A percentile compares a stretch with the other conserved stretches of the same genome.
Evolutionary conservation across 495 filamentous ascomycete genomes (phyloP).

Genomic region (Neurospora sp.): DNA sequence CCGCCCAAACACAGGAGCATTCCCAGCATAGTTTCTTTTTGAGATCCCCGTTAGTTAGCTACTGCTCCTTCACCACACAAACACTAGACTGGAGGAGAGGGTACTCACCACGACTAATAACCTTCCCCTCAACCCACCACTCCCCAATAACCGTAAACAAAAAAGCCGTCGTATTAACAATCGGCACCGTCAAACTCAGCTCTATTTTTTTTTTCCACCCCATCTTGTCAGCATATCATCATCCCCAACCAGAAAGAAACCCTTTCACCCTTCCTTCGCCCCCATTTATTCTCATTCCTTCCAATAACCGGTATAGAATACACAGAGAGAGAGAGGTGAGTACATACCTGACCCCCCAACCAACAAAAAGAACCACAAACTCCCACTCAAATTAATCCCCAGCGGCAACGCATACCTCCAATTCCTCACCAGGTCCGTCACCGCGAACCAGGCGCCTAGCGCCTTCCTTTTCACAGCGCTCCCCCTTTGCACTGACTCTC

Average conservation of each 20-base stretch:
- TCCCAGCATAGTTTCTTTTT: conserved; percentile 74
- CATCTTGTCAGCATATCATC: background rate
- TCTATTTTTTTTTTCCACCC: conserved; percentile 41
- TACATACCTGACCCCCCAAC: conserved; percentile 51
- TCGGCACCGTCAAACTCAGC: conserved; percentile 84
- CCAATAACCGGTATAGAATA: background rate
- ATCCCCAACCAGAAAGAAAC: no score
- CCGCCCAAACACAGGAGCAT: conserved; percentile 73
- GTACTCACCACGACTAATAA: conserved; percentile 61
- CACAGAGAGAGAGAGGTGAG: no score
- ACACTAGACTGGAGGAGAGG: background rate
- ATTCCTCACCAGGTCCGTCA: conserved; percentile 66
- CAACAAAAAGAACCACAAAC: conserved; percentile 93
- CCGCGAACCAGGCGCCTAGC: conserved; percentile 53
- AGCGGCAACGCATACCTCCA: conserved; percentile 79
- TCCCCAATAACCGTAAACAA: conserved; percentile 91
- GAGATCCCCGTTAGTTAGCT: conserved; percentile 1
- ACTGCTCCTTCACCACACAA: no score
- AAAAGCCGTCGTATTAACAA: conserved; percentile 89
- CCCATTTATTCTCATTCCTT: background rate
- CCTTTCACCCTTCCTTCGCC: no score
- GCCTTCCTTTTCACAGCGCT: conserved; percentile 47
- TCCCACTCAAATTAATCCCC: conserved; percentile 84
- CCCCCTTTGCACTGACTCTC: conserved; percentile 26
- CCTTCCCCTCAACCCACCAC: conserved; percentile 89